phyloP scores from a whole-genome alignment of 2,329 filamentous ascomycete species.

The Colletotrichum horii region DNA sequence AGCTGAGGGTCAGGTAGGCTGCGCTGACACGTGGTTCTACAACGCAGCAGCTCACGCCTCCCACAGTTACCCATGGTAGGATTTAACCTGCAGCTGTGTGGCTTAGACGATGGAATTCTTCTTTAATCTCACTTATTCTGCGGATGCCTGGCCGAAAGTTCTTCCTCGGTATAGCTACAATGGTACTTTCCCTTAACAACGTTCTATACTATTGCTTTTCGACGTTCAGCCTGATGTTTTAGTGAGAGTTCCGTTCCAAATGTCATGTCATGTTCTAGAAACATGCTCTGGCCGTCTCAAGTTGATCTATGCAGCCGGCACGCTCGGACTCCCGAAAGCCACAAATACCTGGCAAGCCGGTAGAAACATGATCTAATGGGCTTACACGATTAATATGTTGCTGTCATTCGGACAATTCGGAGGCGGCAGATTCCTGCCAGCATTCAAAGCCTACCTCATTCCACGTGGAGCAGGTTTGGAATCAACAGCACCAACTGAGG shows the following conservation, averaged over 20 bases:
- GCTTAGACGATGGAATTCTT: not conserved
- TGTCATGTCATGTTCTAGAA: not conserved
- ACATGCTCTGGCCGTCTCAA: not conserved
- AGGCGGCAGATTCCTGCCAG: not conserved
- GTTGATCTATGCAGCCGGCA: not conserved
- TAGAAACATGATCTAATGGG: not conserved
- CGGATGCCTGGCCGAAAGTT: not conserved
- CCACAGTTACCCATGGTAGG: not conserved
- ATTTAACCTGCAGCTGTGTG: not conserved
- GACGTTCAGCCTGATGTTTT: accelerated
- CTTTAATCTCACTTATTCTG: not conserved
- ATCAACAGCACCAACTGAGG: not conserved
- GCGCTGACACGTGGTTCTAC: not conserved
- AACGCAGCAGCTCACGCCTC: not conserved
- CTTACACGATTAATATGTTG: not conserved
- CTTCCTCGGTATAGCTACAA: not conserved
- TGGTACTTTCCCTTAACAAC: not conserved
- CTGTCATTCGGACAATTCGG: not conserved
- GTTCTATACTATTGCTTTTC: not conserved
- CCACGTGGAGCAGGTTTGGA: not conserved
- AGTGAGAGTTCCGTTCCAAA: not conserved
- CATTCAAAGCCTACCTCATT: not conserved
- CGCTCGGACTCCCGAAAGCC: not conserved
- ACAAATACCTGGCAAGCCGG: not conserved
- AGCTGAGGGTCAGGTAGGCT: not conserved